phyloP scores from a whole-genome alignment of 2,329 filamentous ascomycete species.

The Aspergillus clavatus region DNA sequence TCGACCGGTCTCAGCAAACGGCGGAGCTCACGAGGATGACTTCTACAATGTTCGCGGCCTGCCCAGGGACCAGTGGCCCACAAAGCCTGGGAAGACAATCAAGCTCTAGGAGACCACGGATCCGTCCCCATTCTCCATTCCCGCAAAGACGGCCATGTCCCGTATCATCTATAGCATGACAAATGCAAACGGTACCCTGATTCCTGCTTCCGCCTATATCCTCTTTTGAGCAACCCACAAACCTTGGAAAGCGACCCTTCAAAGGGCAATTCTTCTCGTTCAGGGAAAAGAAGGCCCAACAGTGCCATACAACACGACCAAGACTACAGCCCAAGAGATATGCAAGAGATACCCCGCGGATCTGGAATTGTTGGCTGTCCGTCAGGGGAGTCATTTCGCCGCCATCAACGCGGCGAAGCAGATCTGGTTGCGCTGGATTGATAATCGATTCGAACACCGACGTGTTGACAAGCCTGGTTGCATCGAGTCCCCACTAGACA shows the following conservation, averaged over 20 bases:
- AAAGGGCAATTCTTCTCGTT: slow-evolving; percentile 12
- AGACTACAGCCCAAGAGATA: slow-evolving; percentile 4
- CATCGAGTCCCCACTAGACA: slow-evolving; percentile 8
- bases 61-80: slow-evolving; percentile 11
- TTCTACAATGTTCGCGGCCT: slow-evolving; percentile 11
- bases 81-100: slow-evolving; percentile 9
- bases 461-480: slow-evolving; percentile 8
- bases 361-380: slow-evolving; percentile 9
- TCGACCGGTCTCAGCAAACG: slow-evolving; percentile 14
- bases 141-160: slow-evolving; percentile 33
- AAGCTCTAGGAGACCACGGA: slow-evolving; percentile 14
- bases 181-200: slow-evolving; percentile 41
- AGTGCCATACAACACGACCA: slow-evolving; percentile 9
- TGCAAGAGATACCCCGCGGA: slow-evolving; percentile 6
- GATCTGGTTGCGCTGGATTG: slow-evolving; percentile 16
- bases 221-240: slow-evolving; percentile 26
- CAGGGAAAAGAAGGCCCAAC: slow-evolving; percentile 10
- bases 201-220: slow-evolving; percentile 49
- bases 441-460: slow-evolving; percentile 11
- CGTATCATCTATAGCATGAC: slow-evolving; percentile 47
- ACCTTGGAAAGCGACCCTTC: slow-evolving; percentile 10
- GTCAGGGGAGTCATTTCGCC: slow-evolving; percentile 11
- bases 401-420: slow-evolving; percentile 12
- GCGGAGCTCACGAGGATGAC: slow-evolving; percentile 15
- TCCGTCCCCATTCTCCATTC: slow-evolving; percentile 11